A percentile compares a stretch with the other conserved stretches of the same genome.
These are phyloP conservation scores for Leptographium lundbergii DNA, from an alignment of 2,329 filamentous ascomycete species.

Conservation along the genomic window DNA sequence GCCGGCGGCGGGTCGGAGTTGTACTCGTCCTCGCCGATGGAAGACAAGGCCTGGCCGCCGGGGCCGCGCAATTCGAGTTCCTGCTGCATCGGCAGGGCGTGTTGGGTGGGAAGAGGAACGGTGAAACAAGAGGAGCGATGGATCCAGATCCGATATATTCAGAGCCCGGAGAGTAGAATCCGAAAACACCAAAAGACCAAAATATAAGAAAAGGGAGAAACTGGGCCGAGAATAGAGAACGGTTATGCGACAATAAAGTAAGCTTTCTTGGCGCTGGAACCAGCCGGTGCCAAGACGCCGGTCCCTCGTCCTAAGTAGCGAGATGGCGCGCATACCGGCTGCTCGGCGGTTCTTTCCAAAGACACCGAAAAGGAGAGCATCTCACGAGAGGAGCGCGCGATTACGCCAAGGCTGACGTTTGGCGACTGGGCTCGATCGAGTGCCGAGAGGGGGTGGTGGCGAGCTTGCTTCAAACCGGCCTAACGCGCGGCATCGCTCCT, in stretches of 20 bases:
- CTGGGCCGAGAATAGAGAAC: no score
- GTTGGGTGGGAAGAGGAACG: neutral
- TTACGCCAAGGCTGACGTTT: slow-evolving; percentile 11
- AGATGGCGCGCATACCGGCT: neutral
- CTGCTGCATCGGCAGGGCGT: neutral
- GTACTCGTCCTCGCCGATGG: slow-evolving; percentile 5
- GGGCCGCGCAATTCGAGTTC: neutral
- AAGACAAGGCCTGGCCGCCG: neutral
- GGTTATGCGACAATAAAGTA: no score
- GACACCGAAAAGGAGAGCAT: neutral
- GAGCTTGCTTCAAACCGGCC: no score
- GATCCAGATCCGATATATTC: no score
- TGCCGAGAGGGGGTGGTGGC: no score
- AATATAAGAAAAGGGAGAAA: no score
- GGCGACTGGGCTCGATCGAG: neutral
- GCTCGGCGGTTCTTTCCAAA: neutral
- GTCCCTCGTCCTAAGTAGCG: neutral
- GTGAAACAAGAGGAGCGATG: no score
- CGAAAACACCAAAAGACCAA: no score
- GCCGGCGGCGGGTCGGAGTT: slow-evolving; percentile 4
- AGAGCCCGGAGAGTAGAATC: neutral
- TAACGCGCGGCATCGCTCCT: no score
- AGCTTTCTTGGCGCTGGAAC: slow-evolving; percentile 8
- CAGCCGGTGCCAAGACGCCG: slow-evolving; percentile 5
- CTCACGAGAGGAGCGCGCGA: neutral